Conservation (phyloP, 2,329 filamentous ascomycete species). For the Chrysoporthe cubensis region DNA sequence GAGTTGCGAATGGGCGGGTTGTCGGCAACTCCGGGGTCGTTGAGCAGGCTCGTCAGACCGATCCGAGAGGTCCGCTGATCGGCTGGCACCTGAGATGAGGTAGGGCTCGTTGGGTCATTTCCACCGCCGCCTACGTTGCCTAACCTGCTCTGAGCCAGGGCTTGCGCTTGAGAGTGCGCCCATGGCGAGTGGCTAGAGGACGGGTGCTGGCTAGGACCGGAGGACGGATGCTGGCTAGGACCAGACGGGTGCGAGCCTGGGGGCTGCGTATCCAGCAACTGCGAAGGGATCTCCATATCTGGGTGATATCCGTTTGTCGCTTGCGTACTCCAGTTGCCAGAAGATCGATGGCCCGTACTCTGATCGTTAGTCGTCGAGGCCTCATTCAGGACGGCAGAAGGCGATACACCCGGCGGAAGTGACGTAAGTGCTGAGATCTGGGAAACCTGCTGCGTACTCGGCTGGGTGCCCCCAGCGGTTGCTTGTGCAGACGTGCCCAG, state of each 20-base stretch:
- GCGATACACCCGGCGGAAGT: conserved; percentile 60
- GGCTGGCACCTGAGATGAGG: conserved; percentile 43
- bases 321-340: conserved; percentile 71
- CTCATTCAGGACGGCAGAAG: conserved; percentile 72
- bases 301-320: conserved; percentile 68
- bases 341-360: conserved; percentile 63
- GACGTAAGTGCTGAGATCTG: conserved; percentile 65
- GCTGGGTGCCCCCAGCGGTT: conserved; percentile 39
- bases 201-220: conserved; percentile 53
- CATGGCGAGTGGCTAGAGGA: conserved; percentile 56
- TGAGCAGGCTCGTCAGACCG: conserved; percentile 46
- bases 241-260: conserved; percentile 32
- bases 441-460: conserved; percentile 60
- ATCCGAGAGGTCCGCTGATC: conserved; percentile 37
- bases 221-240: conserved; percentile 48
- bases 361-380: conserved; percentile 94
- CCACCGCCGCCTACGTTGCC: conserved; percentile 23
- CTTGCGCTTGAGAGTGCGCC: conserved; percentile 62
- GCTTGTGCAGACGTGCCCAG: conserved; percentile 41
- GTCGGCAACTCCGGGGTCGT: conserved; percentile 43
- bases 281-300: conserved; percentile 47
- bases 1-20: conserved; percentile 34
- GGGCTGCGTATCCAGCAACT: conserved; percentile 60
- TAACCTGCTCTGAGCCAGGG: conserved; percentile 44
- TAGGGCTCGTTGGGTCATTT: conserved; percentile 38